Conservation (phyloP, 1,284 basidiomycete genomes). For the Sphaerobolus stellatus region DNA sequence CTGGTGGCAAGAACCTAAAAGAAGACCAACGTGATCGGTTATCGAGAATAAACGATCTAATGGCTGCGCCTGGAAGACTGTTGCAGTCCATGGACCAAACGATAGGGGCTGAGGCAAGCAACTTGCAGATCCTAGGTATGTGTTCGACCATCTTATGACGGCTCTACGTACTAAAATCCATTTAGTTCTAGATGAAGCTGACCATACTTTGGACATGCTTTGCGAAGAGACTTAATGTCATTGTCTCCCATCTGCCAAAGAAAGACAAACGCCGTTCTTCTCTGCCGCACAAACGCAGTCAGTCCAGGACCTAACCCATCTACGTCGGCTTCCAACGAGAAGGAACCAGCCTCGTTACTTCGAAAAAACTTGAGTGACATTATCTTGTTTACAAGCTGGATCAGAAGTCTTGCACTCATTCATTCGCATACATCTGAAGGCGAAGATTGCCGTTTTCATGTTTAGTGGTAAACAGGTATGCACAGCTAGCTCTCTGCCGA, state of each 20-base stretch:
- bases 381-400: constrained; percentile 86
- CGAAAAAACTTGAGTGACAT: constrained; percentile 82
- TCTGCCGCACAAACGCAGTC: constrained; percentile 96
- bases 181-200: constrained; percentile 92
- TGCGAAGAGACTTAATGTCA: constrained; percentile 83
- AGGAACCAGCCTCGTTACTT: constrained; percentile 46
- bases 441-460: constrained; percentile 92
- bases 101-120: constrained; percentile 88
- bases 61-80: constrained; percentile 93
- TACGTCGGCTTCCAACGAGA: constrained; percentile 75
- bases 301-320: constrained; percentile 84
- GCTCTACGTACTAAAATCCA: constrained; percentile 10
- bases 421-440: constrained; percentile 90
- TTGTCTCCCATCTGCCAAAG: constrained; percentile 83
- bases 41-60: constrained; percentile 93
- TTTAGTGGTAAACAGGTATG: constrained; percentile 87
- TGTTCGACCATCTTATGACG: constrained; percentile 15
- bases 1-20: constrained; percentile 95
- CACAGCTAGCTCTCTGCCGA: not conserved
- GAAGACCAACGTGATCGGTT: constrained; percentile 90
- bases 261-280: constrained; percentile 92
- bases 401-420: constrained; percentile 93
- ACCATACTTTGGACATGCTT: constrained; percentile 96
- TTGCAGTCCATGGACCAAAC: constrained; percentile 99
- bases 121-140: constrained; percentile 87